Evolutionary conservation across 805 yeast genomes (phyloP).

Genomic region (Yamadazyma laniorum): DNA sequence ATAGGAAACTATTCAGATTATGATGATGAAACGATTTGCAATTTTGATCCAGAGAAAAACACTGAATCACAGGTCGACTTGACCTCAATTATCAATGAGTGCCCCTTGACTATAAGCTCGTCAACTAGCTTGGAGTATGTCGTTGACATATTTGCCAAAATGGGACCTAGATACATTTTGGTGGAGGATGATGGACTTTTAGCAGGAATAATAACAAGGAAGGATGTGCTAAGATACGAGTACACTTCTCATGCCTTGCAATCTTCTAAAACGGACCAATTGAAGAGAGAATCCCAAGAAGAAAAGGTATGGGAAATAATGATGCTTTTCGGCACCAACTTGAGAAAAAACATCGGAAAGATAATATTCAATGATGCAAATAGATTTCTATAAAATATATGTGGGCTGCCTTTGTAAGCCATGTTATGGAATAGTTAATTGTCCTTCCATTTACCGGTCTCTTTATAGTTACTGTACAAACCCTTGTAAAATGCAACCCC

Average conservation of each 20-base stretch:
- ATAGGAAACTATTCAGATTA: slow-evolving; percentile 19
- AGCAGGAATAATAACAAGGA: slow-evolving; percentile 78
- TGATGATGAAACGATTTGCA: slow-evolving; percentile 8
- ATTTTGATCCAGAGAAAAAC: slow-evolving; percentile 6
- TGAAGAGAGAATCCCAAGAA: slow-evolving; percentile 23
- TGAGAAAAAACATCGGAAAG: slow-evolving; percentile 26
- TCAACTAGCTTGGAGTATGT: slow-evolving; percentile 58
- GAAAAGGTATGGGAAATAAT: slow-evolving; percentile 36
- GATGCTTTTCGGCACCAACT: slow-evolving; percentile 18
- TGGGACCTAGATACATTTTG: slow-evolving; percentile 77
- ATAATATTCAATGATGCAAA: slow-evolving; percentile 30
- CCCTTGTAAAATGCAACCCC: slow-evolving; percentile 67
- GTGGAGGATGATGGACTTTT: slow-evolving; percentile 61
- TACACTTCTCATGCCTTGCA: slow-evolving; percentile 26
- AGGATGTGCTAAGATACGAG: slow-evolving; percentile 74
- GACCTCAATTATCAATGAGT: slow-evolving; percentile 40
- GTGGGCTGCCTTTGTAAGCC: not conserved
- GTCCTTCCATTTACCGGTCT: slow-evolving; percentile 79
- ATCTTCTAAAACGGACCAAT: slow-evolving; percentile 15
- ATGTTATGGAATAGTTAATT: no score
- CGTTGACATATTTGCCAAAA: slow-evolving; percentile 64
- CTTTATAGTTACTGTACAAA: slow-evolving; percentile 70
- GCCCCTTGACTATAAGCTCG: slow-evolving; percentile 61
- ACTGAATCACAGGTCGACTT: slow-evolving; percentile 13
- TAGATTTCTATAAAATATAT: slow-evolving; percentile 19